phyloP scores from a whole-genome alignment of 306 rosid species.

The Styphnolobium japonicum region DNA sequence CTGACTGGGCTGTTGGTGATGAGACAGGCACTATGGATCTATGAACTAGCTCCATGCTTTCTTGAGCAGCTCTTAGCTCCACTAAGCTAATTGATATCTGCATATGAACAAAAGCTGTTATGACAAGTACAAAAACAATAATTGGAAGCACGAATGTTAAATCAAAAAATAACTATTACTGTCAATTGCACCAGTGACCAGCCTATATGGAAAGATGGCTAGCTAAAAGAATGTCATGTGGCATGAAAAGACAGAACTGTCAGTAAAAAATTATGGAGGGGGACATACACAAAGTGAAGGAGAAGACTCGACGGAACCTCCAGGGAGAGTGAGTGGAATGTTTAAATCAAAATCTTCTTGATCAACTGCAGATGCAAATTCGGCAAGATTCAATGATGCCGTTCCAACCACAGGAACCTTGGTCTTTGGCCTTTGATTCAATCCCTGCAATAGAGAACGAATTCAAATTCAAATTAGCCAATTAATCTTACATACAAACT shows the following conservation, averaged over 20 bases:
- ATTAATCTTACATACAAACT: background rate
- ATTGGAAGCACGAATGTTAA: background rate
- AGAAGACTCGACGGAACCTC: constrained; percentile 46
- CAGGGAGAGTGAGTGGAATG: constrained; percentile 61
- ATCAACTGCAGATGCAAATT: constrained; percentile 67
- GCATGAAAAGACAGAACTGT: background rate
- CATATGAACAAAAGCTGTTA: constrained; percentile 16
- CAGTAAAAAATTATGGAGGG: background rate
- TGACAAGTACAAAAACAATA: background rate
- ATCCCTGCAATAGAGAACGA: constrained; percentile 50
- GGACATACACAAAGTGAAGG: constrained; percentile 70
- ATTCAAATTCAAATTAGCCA: background rate
- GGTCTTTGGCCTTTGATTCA: constrained; percentile 69
- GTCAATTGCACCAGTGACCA: background rate
- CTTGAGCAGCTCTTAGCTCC: constrained; percentile 75
- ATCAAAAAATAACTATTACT: background rate
- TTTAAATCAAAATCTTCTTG: constrained; percentile 69
- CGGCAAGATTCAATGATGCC: constrained; percentile 85
- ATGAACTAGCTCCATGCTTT: constrained; percentile 57
- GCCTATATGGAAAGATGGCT: background rate
- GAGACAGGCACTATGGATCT: constrained; percentile 60
- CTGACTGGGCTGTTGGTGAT: constrained; percentile 52
- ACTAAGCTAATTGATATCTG: constrained; percentile 80
- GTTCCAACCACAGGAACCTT: constrained; percentile 74
- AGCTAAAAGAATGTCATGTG: background rate